A percentile compares a stretch with the other conserved stretches of the same genome.
These are phyloP conservation scores for Apostasia shenzhenica DNA, from an alignment of 106 monocot species.

Conservation along the genomic window DNA sequence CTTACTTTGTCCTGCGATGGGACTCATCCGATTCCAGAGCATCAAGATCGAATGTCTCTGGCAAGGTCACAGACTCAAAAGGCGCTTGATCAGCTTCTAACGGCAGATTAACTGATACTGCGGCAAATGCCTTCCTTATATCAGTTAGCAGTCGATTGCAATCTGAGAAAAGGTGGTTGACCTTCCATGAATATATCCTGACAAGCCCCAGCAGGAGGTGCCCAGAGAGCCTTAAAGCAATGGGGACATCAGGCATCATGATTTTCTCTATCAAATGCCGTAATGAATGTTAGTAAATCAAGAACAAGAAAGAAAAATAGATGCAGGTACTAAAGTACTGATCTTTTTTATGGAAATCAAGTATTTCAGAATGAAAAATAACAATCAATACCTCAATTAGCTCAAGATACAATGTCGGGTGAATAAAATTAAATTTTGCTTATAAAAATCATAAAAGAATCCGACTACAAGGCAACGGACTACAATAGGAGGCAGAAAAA, in stretches of 20 bases:
- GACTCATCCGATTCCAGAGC: slow-evolving; percentile 51
- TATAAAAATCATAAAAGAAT: no score
- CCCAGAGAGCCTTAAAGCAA: slow-evolving; percentile 83
- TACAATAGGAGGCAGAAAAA: no score
- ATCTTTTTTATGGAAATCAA: no score
- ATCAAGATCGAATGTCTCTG: slow-evolving; percentile 74
- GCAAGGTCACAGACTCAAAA: slow-evolving; percentile 66
- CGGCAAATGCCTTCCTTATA: slow-evolving; percentile 35
- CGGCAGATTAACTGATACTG: slow-evolving; percentile 52
- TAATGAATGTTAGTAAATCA: not conserved
- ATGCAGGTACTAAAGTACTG: no score
- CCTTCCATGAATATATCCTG: slow-evolving; percentile 85
- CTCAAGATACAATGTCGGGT: no score
- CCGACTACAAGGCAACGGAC: no score
- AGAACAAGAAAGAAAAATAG: not conserved
- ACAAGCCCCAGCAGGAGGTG: slow-evolving; percentile 82
- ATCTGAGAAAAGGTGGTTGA: slow-evolving; percentile 70
- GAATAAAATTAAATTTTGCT: no score
- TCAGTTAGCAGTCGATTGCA: slow-evolving; percentile 44
- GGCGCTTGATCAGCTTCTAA: slow-evolving; percentile 50
- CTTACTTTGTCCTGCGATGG: slow-evolving; percentile 30
- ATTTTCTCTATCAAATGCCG: slow-evolving; percentile 33
- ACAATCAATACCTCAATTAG: no score
- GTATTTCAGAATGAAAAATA: no score
- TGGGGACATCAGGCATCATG: slow-evolving; percentile 79